Percentiles rank a stretch among this genome's conserved stretches.
phyloP scores from a whole-genome alignment of 495 filamentous ascomycete species.

The Tuber melanosporum region DNA sequence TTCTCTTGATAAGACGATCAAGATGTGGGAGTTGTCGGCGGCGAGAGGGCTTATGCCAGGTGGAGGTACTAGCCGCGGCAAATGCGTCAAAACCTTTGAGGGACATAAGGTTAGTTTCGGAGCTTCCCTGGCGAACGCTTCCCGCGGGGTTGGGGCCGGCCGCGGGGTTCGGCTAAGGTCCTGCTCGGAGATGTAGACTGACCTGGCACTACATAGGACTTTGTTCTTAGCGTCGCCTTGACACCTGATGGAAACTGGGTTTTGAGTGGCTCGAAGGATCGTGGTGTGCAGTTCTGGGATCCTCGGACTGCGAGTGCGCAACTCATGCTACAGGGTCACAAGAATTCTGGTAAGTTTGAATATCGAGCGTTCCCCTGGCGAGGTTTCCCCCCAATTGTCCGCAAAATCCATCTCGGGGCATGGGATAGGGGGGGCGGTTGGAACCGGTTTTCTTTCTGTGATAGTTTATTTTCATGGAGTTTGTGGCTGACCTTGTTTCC shows the following conservation, averaged over 20 bases:
- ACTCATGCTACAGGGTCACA: slow-evolving; percentile 88
- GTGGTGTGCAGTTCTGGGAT: slow-evolving; percentile 91
- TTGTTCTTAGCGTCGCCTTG: slow-evolving; percentile 80
- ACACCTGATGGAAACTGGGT: slow-evolving; percentile 86
- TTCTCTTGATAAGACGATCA: slow-evolving; percentile 89
- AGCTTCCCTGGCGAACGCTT: slow-evolving; percentile 17
- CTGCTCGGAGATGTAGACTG: slow-evolving; percentile 29
- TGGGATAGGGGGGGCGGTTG: slow-evolving; percentile 28
- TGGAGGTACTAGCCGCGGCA: slow-evolving; percentile 62
- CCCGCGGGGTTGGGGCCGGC: slow-evolving; percentile 13
- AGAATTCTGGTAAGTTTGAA: slow-evolving; percentile 63
- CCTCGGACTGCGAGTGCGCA: slow-evolving; percentile 78
- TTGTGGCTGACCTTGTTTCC: slow-evolving; percentile 33
- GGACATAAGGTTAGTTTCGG: slow-evolving; percentile 68
- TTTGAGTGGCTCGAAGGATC: slow-evolving; percentile 82
- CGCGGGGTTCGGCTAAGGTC: slow-evolving; percentile 19
- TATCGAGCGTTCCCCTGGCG: slow-evolving; percentile 7
- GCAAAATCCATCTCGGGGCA: slow-evolving; percentile 26
- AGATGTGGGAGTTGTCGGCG: slow-evolving; percentile 81
- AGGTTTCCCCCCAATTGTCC: slow-evolving; percentile 19
- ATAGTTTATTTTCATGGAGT: slow-evolving; percentile 32
- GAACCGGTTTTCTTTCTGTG: slow-evolving; percentile 22
- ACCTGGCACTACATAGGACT: slow-evolving; percentile 55
- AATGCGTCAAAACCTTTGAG: slow-evolving; percentile 83
- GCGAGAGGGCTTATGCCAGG: slow-evolving; percentile 58